phyloP scores from a whole-genome alignment of 2,329 filamentous ascomycete genomes.

The Aureobasidium namibiae region DNA sequence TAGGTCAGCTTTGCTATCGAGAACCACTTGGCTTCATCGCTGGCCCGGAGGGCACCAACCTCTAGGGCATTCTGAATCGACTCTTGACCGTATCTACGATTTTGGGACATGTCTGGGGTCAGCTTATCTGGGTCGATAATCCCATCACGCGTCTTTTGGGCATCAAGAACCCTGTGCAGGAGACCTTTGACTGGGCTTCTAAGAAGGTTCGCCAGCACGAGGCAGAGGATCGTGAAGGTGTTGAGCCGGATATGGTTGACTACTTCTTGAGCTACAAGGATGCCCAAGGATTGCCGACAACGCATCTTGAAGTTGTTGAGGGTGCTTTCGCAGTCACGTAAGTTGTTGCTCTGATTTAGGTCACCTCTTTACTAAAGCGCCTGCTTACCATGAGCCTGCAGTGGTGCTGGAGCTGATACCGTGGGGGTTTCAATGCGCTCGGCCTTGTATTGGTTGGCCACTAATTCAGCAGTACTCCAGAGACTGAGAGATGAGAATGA shows the following conservation, averaged over 20 bases:
- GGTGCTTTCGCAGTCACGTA: conserved; percentile 13
- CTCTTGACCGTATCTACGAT: background rate
- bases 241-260: conserved; percentile 16
- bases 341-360: background rate
- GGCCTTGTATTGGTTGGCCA: background rate
- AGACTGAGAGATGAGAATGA: conserved; percentile 7
- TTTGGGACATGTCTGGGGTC: conserved; percentile 15
- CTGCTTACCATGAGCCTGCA: background rate
- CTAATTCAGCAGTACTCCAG: background rate
- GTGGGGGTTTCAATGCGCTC: conserved; percentile 6
- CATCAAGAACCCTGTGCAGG: background rate
- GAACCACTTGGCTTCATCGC: conserved; percentile 14
- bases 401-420: conserved; percentile 14
- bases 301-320: conserved; percentile 10
- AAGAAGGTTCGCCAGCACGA: conserved; percentile 6
- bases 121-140: conserved; percentile 13
- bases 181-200: conserved; percentile 14
- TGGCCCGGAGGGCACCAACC: background rate
- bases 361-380: background rate
- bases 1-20: conserved; percentile 15
- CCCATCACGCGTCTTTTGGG: conserved; percentile 3
- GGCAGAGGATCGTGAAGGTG: background rate
- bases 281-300: conserved; percentile 3
- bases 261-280: conserved; percentile 15
- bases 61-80: background rate